Evolutionary conservation across 441 rosid genomes (phyloP), one percentile per base, ranked within the genome.

Genomic region (Jatropha podagrica): DNA sequence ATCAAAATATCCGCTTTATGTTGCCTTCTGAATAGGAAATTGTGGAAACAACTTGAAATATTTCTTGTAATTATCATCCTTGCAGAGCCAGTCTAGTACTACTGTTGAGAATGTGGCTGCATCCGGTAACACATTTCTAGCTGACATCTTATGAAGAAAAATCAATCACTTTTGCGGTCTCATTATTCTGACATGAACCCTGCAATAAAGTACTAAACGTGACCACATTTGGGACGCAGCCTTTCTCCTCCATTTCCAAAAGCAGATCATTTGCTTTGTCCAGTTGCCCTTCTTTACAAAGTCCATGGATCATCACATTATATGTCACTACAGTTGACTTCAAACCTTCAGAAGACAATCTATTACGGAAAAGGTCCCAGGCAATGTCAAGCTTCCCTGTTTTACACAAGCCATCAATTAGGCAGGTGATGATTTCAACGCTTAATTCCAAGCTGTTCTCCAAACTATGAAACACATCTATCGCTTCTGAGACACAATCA

Each of bases 101-200:
- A 70, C 63, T 18, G 38, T 55, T 12, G 26, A 54, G 11, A 56
- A 11, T 2, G 65, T 20, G 44, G 0, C 8, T 14, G 40, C 59
- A 48, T 60, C 44, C 7, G 58, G n/a, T 26, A 48, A 52, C 72
- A 83, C 23, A 38, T 83, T 78, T 80, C 74, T 78, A 62, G 74
- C 80, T 8, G 41, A 55, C 86, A 86, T 86, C 69, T 78, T 76
- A 14, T 82, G 74, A 67, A 80, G 82, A 77, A 86, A 86, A 81
- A 59, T 83, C 76, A 40, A 78, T 71, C 38, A 82, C 78, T 66
- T 86, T 80, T 32, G 18, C 7, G 7, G 62, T 58, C 42, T 82
- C 76, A 32, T 76, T 78, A 49, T 73, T 82, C 66, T 52, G 77
- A 12, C 67, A 74, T 46, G 81, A 76, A 58, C 78, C 74, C 42